Conservation (phyloP, 352 stramenopile species). For the Globisporangium acanthophoron region DNA sequence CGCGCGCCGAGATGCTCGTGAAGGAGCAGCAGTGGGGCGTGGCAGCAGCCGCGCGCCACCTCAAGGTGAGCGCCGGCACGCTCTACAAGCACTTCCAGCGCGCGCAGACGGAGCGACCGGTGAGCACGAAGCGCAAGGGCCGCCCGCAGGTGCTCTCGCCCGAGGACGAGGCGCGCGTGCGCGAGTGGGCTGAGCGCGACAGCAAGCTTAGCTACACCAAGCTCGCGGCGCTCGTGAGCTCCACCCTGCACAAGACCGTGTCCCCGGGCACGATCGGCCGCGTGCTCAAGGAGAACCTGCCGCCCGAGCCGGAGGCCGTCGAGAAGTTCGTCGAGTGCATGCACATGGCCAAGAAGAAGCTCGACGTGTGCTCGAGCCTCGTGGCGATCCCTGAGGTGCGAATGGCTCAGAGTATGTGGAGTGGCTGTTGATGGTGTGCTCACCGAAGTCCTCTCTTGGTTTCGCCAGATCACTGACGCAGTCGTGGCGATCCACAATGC, state of each 20-base stretch:
- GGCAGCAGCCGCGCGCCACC: constrained; percentile 6
- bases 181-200: constrained; percentile 3
- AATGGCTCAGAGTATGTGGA: background rate
- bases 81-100: constrained; percentile 11
- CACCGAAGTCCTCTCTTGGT: background rate
- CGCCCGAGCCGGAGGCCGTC: constrained; percentile 3
- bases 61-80: constrained; percentile 10
- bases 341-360: constrained; percentile 9
- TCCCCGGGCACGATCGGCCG: constrained; percentile 8
- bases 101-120: constrained; percentile 2
- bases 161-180: constrained; percentile 6
- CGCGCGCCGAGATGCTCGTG: constrained; percentile 7
- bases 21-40: constrained; percentile 9
- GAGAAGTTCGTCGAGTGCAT: constrained; percentile 9
- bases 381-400: constrained; percentile 1
- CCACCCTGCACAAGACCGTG: constrained; percentile 7
- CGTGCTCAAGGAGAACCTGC: constrained; percentile 5
- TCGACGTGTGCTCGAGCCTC: constrained; percentile 5
- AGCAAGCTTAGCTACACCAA: constrained; percentile 8
- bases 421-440: background rate
- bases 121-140: constrained; percentile 8
- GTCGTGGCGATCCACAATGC: constrained; percentile 1
- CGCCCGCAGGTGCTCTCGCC: constrained; percentile 6
- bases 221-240: constrained; percentile 6
- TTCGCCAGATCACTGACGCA: background rate